Conservation (phyloP, 2,329 filamentous ascomycete genomes). For the Ophiostoma himal-ulmi region DNA sequence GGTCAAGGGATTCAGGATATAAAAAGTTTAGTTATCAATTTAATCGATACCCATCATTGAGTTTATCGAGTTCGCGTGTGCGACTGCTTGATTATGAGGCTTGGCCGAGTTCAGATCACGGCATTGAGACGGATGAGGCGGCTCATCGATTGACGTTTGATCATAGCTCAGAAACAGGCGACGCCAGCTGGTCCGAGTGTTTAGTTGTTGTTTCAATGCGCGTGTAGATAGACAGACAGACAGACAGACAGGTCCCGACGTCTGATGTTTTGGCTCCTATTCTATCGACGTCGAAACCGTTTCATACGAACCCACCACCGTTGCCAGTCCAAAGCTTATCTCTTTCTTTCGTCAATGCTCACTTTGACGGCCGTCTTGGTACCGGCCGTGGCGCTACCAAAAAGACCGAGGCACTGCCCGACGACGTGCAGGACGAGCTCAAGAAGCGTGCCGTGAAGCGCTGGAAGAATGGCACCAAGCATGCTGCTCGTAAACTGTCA, state of each 20-base stretch:
- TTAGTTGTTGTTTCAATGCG: not conserved
- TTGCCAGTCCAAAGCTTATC: not conserved
- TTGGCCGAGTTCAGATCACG: not conserved
- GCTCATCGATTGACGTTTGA: not conserved
- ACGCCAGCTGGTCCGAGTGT: not conserved
- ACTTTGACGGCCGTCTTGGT: conserved; percentile 34
- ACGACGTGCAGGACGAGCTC: conserved; percentile 28
- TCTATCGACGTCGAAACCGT: conserved; percentile 3
- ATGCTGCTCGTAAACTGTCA: not conserved
- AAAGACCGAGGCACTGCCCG: conserved; percentile 27
- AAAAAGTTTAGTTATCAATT: conserved; percentile 10
- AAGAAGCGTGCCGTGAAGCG: conserved; percentile 26
- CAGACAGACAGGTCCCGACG: not conserved
- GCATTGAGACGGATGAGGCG: not conserved
- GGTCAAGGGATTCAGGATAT: conserved; percentile 8
- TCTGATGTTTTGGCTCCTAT: conserved; percentile 11
- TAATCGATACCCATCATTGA: not conserved
- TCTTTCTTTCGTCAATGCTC: conserved; percentile 20
- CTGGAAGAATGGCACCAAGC: not conserved
- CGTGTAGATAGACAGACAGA: too few species aligned
- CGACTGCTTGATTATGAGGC: too few species aligned
- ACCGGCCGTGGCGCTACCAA: conserved; percentile 25
- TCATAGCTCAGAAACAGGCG: conserved; percentile 3
- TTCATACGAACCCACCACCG: not conserved
- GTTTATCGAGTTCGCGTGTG: too few species aligned